Conservation (phyloP, 352 stramenopile species). For the Phytophthora vignae region DNA sequence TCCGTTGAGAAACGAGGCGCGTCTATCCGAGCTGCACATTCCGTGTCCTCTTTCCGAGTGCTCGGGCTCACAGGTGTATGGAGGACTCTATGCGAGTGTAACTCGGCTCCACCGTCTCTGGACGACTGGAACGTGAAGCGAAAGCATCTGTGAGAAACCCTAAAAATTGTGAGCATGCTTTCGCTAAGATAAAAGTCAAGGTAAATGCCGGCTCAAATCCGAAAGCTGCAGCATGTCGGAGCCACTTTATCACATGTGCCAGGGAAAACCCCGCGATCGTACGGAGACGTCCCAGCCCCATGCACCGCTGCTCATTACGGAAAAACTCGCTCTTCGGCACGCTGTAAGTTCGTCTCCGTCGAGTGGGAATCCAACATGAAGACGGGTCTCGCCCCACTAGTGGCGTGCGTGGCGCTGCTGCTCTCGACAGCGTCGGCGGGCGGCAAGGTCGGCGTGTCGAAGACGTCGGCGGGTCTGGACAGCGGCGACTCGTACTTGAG, state of each 20-base stretch:
- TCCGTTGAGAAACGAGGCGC: slow-evolving; percentile 29
- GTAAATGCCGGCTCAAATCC: slow-evolving; percentile 27
- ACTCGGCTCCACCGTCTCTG: slow-evolving; percentile 12
- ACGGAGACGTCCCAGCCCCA: slow-evolving; percentile 20
- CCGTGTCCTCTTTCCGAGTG: slow-evolving; percentile 33
- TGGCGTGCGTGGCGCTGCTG: slow-evolving; percentile 23
- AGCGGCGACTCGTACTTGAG: slow-evolving; percentile 24
- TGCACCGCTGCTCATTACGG: slow-evolving; percentile 31
- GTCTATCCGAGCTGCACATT: slow-evolving; percentile 35
- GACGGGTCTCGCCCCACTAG: slow-evolving; percentile 20
- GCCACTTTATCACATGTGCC: slow-evolving; percentile 31
- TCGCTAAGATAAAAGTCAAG: slow-evolving; percentile 11
- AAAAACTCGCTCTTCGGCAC: slow-evolving; percentile 34
- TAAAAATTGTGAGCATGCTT: slow-evolving; percentile 29
- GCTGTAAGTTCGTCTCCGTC: slow-evolving; percentile 4
- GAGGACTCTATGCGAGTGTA: slow-evolving; percentile 5
- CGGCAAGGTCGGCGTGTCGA: slow-evolving; percentile 11
- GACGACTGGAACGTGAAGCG: slow-evolving; percentile 22
- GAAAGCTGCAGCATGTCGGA: slow-evolving; percentile 24
- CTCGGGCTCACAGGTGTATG: slow-evolving; percentile 2
- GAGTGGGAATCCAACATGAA: slow-evolving; percentile 20
- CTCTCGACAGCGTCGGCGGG: slow-evolving; percentile 20
- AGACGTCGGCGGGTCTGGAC: slow-evolving; percentile 14
- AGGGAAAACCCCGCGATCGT: slow-evolving; percentile 30
- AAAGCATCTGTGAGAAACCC: slow-evolving; percentile 24